Conservation (phyloP, 2,329 filamentous ascomycete genomes). For the Colletotrichum horii region DNA sequence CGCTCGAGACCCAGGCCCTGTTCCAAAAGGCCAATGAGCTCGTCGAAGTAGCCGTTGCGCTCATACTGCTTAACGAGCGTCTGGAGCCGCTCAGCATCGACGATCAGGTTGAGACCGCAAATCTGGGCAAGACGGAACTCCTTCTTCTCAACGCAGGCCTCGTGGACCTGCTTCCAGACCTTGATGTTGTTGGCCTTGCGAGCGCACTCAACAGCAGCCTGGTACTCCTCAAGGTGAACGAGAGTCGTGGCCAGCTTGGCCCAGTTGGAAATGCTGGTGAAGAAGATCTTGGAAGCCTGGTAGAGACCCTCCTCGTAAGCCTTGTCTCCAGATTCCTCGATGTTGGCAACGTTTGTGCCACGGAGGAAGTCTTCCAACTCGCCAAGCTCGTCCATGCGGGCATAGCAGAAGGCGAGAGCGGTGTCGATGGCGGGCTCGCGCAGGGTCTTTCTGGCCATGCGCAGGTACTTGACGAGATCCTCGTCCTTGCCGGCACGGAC, state of each 20-base stretch:
- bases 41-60: slow-evolving; percentile 95
- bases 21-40: slow-evolving; percentile 92
- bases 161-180: slow-evolving; percentile 98
- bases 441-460: slow-evolving; percentile 96
- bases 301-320: slow-evolving; percentile 93
- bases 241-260: slow-evolving; percentile 97
- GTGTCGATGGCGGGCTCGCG: slow-evolving; percentile 95
- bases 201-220: slow-evolving; percentile 95
- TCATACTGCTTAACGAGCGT: slow-evolving; percentile 97
- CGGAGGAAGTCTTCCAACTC: slow-evolving; percentile 97
- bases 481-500: slow-evolving; percentile 97
- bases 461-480: slow-evolving; percentile 93
- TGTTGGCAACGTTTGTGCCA: slow-evolving; percentile 90
- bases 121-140: slow-evolving; percentile 99
- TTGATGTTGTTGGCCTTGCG: slow-evolving; percentile 99
- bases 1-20: slow-evolving; percentile 92
- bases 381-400: slow-evolving; percentile 86
- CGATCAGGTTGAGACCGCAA: slow-evolving; percentile 96
- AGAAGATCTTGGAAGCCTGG: slow-evolving; percentile 97
- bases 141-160: slow-evolving; percentile 95
- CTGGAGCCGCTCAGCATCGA: slow-evolving; percentile 94
- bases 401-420: slow-evolving; percentile 90
- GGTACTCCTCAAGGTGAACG: slow-evolving; percentile 96
- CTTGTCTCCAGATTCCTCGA: slow-evolving; percentile 97
- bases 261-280: slow-evolving; percentile 98